Evolutionary conservation across 2,329 filamentous ascomycete genomes (phyloP), one percentile per base, ranked within the genome.

Genomic region (Pseudogymnoascus sp.): DNA sequence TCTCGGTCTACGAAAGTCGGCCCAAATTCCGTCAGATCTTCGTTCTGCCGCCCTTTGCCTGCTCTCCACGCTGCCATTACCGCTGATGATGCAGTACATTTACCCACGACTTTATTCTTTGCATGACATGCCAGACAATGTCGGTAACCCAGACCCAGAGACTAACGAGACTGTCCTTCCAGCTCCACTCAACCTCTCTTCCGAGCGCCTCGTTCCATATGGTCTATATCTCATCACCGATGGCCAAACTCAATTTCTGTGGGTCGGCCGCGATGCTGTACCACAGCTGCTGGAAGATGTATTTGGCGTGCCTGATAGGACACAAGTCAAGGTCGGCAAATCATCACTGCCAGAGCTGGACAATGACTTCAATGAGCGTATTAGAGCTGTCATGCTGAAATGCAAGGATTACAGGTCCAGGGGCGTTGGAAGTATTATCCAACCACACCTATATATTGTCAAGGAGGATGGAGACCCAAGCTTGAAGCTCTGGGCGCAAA

Each of bases 201-300:
- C 92, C 1, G 90, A 92, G 72, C 84, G 88, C 52, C 82, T 99
- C 57, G 89, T 90, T 3, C 83, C 91, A 0, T 96, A 95, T 70
- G 94, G 94, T 26, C 77, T 99, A 15, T 99, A 99, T 74, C 82
- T 99, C 61, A 94, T 99, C 67, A 94, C 99, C 68, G 94, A 99
- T 69, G 92, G 92, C 2, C 92, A 96, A 74, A 96, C 90, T 5
- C 94, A 99, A 72, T 99, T 99, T 80, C 76, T 99, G 55, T 99
- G 94, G 94, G 82, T 97, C 18, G 94, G 94, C 12, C 85, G 92
- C 34, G 92, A 99, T 66, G 88, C 92, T 1, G 90, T 99, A 26
- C 90, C 91, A 1, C 90, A 95, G 70, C 81, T 99, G 30, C 78
- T 97, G 38, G 75, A 81, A 58, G 94, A 99, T 68, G 92, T 97